phyloP scores from a whole-genome alignment of 1,284 basidiomycete genomes.

The Cutaneotrichosporon curvatum region DNA sequence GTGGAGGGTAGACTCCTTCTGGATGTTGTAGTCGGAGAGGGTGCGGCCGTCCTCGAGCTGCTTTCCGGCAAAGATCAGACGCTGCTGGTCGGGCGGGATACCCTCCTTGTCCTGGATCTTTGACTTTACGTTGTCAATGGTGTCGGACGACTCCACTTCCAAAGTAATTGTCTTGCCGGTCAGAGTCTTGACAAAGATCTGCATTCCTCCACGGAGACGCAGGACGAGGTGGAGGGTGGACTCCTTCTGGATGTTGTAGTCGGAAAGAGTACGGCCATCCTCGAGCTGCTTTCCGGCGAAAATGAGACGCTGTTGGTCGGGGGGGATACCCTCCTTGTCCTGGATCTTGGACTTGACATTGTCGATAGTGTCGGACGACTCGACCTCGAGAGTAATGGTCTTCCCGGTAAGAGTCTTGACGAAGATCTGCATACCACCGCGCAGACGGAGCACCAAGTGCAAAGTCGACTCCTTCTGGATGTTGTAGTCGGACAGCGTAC shows the following conservation, averaged over 20 bases:
- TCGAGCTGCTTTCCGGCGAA: slow-evolving; percentile 95
- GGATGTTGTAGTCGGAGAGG: slow-evolving; percentile 89
- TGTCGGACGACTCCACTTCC: slow-evolving; percentile 82
- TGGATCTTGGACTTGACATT: slow-evolving; percentile 56
- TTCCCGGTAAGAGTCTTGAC: slow-evolving; percentile 55
- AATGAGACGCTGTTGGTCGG: slow-evolving; percentile 89
- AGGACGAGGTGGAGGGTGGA: slow-evolving; percentile 49
- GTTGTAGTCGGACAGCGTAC: slow-evolving; percentile 81
- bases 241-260: slow-evolving; percentile 60
- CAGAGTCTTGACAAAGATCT: slow-evolving; percentile 52
- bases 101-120: slow-evolving; percentile 96
- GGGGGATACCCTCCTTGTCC: slow-evolving; percentile 67
- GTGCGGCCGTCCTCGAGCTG: slow-evolving; percentile 92
- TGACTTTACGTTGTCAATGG: slow-evolving; percentile 95
- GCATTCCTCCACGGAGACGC: slow-evolving; percentile 45
- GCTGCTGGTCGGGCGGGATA: slow-evolving; percentile 78
- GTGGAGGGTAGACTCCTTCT: slow-evolving; percentile 93
- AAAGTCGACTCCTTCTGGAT: slow-evolving; percentile 96
- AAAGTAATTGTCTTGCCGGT: slow-evolving; percentile 97
- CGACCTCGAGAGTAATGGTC: slow-evolving; percentile 55
- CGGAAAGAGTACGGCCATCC: slow-evolving; percentile 86
- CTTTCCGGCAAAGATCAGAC: slow-evolving; percentile 96
- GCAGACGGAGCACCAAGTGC: slow-evolving; percentile 82
- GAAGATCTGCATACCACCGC: slow-evolving; percentile 75
- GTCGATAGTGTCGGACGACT: slow-evolving; percentile 57